Conservation (phyloP, 1,284 basidiomycete genomes). For the Xerocomus nothofagi region DNA sequence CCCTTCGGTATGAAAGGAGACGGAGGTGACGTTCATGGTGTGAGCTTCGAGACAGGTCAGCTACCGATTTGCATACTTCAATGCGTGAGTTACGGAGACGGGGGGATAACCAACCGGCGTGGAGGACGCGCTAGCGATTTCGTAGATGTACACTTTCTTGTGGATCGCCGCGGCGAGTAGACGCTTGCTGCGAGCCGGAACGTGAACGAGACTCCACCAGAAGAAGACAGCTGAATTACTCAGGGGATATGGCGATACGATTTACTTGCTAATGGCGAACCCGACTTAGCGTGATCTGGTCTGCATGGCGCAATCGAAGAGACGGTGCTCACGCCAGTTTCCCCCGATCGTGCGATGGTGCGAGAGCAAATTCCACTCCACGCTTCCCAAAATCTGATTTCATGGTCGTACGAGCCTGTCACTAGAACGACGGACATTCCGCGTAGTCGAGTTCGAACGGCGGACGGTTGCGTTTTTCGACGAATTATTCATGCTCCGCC, state of each 20-base stretch:
- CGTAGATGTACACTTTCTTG: constrained; percentile 89
- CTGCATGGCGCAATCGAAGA: constrained; percentile 22
- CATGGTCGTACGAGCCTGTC: constrained; percentile 93
- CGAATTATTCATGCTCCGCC: constrained; percentile 31
- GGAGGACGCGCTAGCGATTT: constrained; percentile 74
- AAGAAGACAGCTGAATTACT: constrained; percentile 51
- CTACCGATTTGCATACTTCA: constrained; percentile 42
- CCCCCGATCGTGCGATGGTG: constrained; percentile 83
- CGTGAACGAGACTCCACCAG: constrained; percentile 18
- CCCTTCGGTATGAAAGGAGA: constrained; percentile 95
- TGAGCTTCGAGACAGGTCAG: constrained; percentile 89
- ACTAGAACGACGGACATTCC: constrained; percentile 82
- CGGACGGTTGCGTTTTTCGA: constrained; percentile 9
- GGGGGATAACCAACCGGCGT: constrained; percentile 65
- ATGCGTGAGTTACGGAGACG: constrained; percentile 17
- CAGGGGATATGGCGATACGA: constrained; percentile 93
- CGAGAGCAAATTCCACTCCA: constrained; percentile 99
- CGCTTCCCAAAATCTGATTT: constrained; percentile 99
- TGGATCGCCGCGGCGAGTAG: constrained; percentile 92
- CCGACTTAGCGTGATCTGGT: constrained; percentile 18
- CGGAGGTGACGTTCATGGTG: constrained; percentile 91
- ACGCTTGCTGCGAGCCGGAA: constrained; percentile 64
- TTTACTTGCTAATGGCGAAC: constrained; percentile 81
- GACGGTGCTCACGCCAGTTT: constrained; percentile 67
- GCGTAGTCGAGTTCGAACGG: no score